A percentile compares a stretch with the other conserved stretches of the same genome.
Evolutionary conservation across 345 rosid genomes (phyloP).

Genomic region (Ceriops decandra): DNA sequence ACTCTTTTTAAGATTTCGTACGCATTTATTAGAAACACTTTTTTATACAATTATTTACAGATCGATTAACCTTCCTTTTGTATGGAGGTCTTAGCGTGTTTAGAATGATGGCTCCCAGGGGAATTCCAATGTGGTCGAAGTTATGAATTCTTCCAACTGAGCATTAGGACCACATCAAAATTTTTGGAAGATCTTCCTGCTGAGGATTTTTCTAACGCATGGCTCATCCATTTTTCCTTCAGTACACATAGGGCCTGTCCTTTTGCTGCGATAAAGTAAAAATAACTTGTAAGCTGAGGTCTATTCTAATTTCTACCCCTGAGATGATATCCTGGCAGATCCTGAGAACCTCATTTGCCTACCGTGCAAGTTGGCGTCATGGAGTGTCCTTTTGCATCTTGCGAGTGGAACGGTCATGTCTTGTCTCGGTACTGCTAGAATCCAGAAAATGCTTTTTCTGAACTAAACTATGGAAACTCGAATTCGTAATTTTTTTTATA

Average conservation of each 20-base stretch:
- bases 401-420: slow-evolving; percentile 36
- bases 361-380: slow-evolving; percentile 32
- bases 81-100: too few species aligned
- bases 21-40: too few species aligned
- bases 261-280: slow-evolving; percentile 20
- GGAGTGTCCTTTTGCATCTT: slow-evolving; percentile 35
- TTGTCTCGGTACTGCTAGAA: slow-evolving; percentile 24
- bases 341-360: slow-evolving; percentile 30
- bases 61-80: too few species aligned
- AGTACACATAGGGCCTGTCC: slow-evolving; percentile 24
- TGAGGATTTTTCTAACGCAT: slow-evolving; percentile 31
- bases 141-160: slow-evolving; percentile 4
- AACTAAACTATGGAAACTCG: slow-evolving; percentile 10
- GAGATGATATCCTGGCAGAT: slow-evolving; percentile 38
- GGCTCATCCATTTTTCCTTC: not conserved
- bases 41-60: too few species aligned
- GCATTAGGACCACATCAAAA: slow-evolving; percentile 35
- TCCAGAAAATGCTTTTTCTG: slow-evolving; percentile 6
- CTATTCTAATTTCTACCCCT: slow-evolving; percentile 19
- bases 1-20: too few species aligned
- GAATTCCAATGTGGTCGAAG: not conserved
- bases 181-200: slow-evolving; percentile 34
- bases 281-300: slow-evolving; percentile 19
- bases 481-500: slow-evolving; percentile 1
- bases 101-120: too few species aligned